Conservation (phyloP, 1,139 yeast species). For the Tardiomyces digboiensis region DNA sequence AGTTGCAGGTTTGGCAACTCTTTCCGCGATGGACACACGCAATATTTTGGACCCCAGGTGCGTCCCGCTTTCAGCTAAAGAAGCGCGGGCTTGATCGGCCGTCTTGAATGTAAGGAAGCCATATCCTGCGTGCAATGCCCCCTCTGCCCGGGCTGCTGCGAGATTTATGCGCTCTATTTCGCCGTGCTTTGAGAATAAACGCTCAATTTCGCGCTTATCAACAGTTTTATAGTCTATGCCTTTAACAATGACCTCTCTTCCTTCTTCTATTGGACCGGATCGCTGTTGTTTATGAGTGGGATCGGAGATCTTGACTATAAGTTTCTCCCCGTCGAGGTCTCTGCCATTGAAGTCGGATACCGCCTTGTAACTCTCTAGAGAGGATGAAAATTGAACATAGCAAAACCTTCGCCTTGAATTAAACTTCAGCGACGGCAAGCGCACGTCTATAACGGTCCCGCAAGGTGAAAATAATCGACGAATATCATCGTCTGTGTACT, state of each 20-base stretch:
- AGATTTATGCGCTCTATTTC: conserved; percentile 32
- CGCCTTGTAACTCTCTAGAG: conserved; percentile 42
- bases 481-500: conserved; percentile 35
- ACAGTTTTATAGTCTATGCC: conserved; percentile 39
- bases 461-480: conserved; percentile 32
- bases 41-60: conserved; percentile 14
- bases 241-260: conserved; percentile 41
- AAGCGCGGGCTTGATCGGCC: conserved; percentile 18
- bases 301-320: conserved; percentile 51
- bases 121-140: conserved; percentile 24
- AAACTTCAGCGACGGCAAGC: conserved; percentile 59
- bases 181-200: conserved; percentile 35
- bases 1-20: conserved; percentile 6
- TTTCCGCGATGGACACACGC: conserved; percentile 13
- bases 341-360: conserved; percentile 35
- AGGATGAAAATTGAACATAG: conserved; percentile 49
- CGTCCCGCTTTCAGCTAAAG: conserved; percentile 14
- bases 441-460: conserved; percentile 43
- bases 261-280: conserved; percentile 39
- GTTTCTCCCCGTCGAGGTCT: conserved; percentile 18
- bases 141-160: conserved; percentile 12
- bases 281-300: conserved; percentile 33
- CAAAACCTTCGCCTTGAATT: conserved; percentile 61
- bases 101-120: conserved; percentile 23
- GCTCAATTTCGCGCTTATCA: conserved; percentile 16